Conservation (phyloP, 371 early-diverging fungal species). For the Mucor velutinosus region DNA sequence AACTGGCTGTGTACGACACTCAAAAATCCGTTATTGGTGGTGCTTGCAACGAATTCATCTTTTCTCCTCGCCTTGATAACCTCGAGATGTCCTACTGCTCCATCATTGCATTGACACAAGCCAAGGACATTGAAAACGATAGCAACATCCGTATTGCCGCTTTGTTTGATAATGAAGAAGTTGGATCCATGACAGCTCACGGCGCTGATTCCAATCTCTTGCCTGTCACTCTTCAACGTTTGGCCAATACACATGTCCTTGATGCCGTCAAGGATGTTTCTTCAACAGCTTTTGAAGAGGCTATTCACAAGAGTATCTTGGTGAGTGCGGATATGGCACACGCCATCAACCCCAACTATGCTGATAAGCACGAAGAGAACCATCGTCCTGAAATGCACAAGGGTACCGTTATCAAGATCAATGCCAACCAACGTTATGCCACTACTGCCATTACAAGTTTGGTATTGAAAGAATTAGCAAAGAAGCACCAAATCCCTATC, state of each 20-base stretch:
- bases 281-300: constrained; percentile 73
- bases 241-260: constrained; percentile 44
- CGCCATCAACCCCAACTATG: constrained; percentile 89
- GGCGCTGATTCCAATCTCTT: constrained; percentile 94
- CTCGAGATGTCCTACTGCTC: constrained; percentile 92
- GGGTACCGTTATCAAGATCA: constrained; percentile 94
- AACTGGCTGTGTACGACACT: constrained; percentile 88
- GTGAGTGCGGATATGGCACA: constrained; percentile 95
- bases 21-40: constrained; percentile 85
- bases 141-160: constrained; percentile 83
- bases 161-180: constrained; percentile 97
- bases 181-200: constrained; percentile 94
- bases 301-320: constrained; percentile 80
- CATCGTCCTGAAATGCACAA: constrained; percentile 89
- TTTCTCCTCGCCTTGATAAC: constrained; percentile 94
- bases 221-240: constrained; percentile 71
- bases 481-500: constrained; percentile 69
- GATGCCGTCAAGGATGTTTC: constrained; percentile 24
- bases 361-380: constrained; percentile 83
- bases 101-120: constrained; percentile 60
- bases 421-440: constrained; percentile 95
- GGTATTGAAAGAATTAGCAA: constrained; percentile 77
- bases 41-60: constrained; percentile 89
- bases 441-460: constrained; percentile 86
- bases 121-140: constrained; percentile 62